A percentile compares a stretch with the other conserved stretches of the same genome.
These are phyloP conservation scores for Pugionium cornutum DNA, from an alignment of 345 rosid species.

Conservation along the genomic window DNA sequence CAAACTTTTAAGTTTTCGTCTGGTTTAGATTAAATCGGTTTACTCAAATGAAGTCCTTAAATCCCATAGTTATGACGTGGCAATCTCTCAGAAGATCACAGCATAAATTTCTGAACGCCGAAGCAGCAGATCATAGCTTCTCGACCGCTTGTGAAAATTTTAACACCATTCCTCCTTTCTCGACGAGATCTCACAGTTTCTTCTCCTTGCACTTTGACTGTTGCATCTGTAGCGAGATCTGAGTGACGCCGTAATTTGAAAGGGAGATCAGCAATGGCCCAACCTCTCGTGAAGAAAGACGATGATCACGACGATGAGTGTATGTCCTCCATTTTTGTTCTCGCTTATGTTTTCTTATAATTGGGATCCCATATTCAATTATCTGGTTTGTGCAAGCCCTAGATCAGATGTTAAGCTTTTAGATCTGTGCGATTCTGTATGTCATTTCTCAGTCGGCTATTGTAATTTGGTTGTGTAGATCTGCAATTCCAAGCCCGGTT, in stretches of 20 bases:
- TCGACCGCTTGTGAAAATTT: neutral
- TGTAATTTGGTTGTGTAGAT: slow-evolving; percentile 26
- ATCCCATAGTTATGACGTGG: slow-evolving; percentile 14
- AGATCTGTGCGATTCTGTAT: slow-evolving; percentile 50
- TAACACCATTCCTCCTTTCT: neutral
- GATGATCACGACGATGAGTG: slow-evolving; percentile 99
- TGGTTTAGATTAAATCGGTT: neutral
- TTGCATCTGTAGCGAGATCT: slow-evolving; percentile 35
- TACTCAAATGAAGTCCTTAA: neutral
- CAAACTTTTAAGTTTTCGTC: neutral
- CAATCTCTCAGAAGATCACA: slow-evolving; percentile 8
- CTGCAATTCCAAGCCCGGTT: slow-evolving; percentile 6
- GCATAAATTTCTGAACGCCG: neutral
- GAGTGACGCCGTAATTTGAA: slow-evolving; percentile 10
- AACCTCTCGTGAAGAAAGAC: slow-evolving; percentile 91
- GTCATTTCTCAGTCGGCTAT: neutral
- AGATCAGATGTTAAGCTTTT: slow-evolving; percentile 46
- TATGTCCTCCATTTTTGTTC: slow-evolving; percentile 26
- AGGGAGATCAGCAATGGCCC: slow-evolving; percentile 70
- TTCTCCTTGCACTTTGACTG: slow-evolving; percentile 31
- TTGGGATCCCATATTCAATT: neutral
- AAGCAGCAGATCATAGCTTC: slow-evolving; percentile 30
- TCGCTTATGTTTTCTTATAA: neutral
- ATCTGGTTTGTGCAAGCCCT: slow-evolving; percentile 7
- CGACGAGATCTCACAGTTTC: slow-evolving; percentile 28